phyloP scores from a whole-genome alignment of 2,329 filamentous ascomycete genomes.

The Torrubiella hemipterigena region DNA sequence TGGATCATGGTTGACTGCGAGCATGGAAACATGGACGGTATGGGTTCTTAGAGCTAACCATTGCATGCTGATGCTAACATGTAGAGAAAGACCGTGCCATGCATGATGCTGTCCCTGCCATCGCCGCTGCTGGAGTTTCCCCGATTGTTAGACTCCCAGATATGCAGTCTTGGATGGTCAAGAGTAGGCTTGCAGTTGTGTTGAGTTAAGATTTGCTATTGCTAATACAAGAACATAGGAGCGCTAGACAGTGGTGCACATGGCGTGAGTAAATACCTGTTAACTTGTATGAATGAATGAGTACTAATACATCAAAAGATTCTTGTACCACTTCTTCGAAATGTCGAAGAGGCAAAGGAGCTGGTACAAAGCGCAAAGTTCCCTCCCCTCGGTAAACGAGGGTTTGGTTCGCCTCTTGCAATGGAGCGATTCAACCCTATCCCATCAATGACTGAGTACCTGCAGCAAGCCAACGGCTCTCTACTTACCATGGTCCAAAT shows the following conservation, averaged over 20 bases:
- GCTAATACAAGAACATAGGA: conserved; percentile 15
- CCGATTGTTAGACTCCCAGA: conserved; percentile 41
- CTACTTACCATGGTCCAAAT: conserved; percentile 57
- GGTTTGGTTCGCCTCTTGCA: conserved; percentile 37
- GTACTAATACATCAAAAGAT: conserved; percentile 16
- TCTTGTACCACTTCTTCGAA: conserved; percentile 32
- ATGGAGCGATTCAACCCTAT: conserved; percentile 28
- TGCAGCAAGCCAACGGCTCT: conserved; percentile 34
- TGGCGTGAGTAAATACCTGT: conserved; percentile 25
- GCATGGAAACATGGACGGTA: conserved; percentile 38
- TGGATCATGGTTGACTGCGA: conserved; percentile 52
- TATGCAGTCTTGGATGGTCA: conserved; percentile 31
- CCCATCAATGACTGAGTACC: conserved; percentile 33
- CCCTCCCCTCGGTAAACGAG: conserved; percentile 34
- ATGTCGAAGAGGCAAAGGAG: conserved; percentile 29
- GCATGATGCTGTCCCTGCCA: conserved; percentile 41
- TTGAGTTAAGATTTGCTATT: conserved; percentile 6
- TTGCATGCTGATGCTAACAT: conserved; percentile 1
- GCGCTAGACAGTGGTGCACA: conserved; percentile 39
- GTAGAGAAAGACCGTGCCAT: conserved; percentile 29
- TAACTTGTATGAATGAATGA: not conserved
- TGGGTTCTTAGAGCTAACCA: conserved; percentile 1
- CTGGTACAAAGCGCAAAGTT: conserved; percentile 38
- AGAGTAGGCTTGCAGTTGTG: conserved; percentile 17
- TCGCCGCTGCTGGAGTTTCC: conserved; percentile 31